Conservation (phyloP, 345 rosid genomes). For the Conringia planisiliqua region DNA sequence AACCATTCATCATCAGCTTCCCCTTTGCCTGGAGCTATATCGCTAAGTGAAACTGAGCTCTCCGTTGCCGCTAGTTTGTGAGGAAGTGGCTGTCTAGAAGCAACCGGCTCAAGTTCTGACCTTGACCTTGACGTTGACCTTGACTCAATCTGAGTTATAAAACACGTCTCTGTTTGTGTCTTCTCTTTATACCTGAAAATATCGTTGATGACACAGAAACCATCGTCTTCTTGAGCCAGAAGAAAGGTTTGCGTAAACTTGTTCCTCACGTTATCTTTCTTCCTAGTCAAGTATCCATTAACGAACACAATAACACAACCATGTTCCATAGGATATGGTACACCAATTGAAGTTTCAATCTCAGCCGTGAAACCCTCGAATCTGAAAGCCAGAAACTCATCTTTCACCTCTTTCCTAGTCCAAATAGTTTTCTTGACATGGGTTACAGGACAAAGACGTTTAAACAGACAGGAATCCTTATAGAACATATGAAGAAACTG, state of each 20-base stretch:
- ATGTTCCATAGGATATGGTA: slow-evolving; percentile 3
- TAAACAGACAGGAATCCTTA: slow-evolving; percentile 2
- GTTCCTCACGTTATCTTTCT: slow-evolving; percentile 7
- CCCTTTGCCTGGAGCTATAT: neutral
- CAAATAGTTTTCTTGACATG: slow-evolving; percentile 6
- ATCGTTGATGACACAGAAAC: slow-evolving; percentile 12
- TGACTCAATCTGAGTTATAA: neutral
- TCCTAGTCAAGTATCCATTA: slow-evolving; percentile 9
- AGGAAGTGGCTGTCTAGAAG: neutral
- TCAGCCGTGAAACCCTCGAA: slow-evolving; percentile 11
- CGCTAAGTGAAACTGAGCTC: neutral
- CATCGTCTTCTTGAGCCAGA: neutral
- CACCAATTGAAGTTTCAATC: slow-evolving; percentile 13
- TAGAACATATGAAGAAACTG: slow-evolving; percentile 18
- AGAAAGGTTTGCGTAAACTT: slow-evolving; percentile 22
- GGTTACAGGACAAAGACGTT: slow-evolving; percentile 13
- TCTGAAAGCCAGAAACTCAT: slow-evolving; percentile 19
- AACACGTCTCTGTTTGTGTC: neutral
- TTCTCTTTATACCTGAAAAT: slow-evolving; percentile 1
- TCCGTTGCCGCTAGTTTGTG: neutral
- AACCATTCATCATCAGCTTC: slow-evolving; percentile 8
- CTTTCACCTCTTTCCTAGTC: slow-evolving; percentile 8
- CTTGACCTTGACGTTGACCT: neutral
- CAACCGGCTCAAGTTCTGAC: neutral
- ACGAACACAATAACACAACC: slow-evolving; percentile 11